These are phyloP conservation scores for Neopestalotiopsis rosae DNA, from an alignment of 2,329 filamentous ascomycete genomes.

Conservation along the genomic window DNA sequence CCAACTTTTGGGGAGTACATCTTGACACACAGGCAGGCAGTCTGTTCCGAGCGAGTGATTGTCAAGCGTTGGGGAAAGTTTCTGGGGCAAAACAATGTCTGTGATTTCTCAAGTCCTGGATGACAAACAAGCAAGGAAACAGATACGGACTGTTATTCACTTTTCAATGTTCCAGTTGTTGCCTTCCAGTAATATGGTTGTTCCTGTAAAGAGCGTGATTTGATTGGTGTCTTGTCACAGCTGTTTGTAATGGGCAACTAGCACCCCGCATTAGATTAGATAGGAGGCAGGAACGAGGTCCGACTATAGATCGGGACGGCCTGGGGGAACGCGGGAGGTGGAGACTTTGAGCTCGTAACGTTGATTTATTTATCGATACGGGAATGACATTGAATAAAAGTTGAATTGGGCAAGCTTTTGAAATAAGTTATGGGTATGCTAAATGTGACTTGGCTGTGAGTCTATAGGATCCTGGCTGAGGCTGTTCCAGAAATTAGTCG, in stretches of 20 bases:
- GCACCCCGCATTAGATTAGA: neutral
- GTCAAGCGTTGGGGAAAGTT: neutral
- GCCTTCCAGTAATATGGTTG: neutral
- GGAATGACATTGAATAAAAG: neutral
- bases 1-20: slow-evolving; percentile 49
- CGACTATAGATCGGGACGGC: neutral
- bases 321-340: neutral
- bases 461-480: no score
- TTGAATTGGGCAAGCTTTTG: neutral
- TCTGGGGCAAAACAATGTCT: neutral
- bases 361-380: neutral
- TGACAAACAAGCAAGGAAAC: neutral
- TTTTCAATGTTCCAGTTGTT: neutral
- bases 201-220: neutral
- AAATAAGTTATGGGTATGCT: neutral
- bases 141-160: neutral
- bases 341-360: neutral
- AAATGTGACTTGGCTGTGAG: no score
- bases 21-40: neutral
- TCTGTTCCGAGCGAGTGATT: neutral
- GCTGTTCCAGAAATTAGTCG: no score
- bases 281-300: neutral
- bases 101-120: neutral
- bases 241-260: neutral
- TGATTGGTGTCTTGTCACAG: neutral